Base-by-base conservation (phyloP, 139 green algal genomes). In the Gonium pectorale region DNA sequence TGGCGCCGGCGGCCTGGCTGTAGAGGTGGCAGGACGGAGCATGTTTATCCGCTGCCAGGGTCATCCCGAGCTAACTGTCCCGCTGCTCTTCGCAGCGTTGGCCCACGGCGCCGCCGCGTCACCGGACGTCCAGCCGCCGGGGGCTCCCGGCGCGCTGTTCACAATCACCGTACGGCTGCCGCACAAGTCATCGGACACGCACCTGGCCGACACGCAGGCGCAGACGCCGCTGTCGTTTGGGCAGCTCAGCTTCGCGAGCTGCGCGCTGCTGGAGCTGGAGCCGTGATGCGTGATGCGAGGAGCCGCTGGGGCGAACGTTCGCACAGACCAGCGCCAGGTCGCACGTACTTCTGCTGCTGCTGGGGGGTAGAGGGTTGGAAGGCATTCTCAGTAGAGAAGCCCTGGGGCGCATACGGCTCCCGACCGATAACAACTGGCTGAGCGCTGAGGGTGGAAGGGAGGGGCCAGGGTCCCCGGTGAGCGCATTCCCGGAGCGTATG, bases 191-290 rank as follows among this genome's bases (percentile, higher is more conserved):
- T 1, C 80, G 67, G 26, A 60, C 31, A 54, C 80, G 43, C 70
- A 77, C 33, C 46, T 83, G 31, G 60, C 77, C 22, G 62, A 83
- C 43, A 43, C 62, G 22, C 62, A 43, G 9, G 60, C 81, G n/a
- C 56, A 86, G 44, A 80, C 75, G 22, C 88, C 88, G 4, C 69
- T 84, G 49, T 66, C 69, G 9, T 92, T 90, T 43, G 67, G 68
- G 24, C 56, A 88, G 43, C 52, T 92, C 27, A 79, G 68, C 15
- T 56, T 92, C 11, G 77, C 77, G 27, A 82, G 81, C 40, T 73
- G 52, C 27, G 67, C 88, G 51, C 72, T 87, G 35, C 66, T 87
- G 46, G 88, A 91, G 80, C 69, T 91, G 38, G 84, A 91, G 77
- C 77, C 77, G 22, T 83, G 63, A 83, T 11, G 35, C 43, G 54